Percentiles rank a stretch among this genome's conserved stretches.
These are phyloP conservation scores for Halophytophthora batemanensis DNA, from an alignment of 352 stramenopile species.

Conservation along the genomic window DNA sequence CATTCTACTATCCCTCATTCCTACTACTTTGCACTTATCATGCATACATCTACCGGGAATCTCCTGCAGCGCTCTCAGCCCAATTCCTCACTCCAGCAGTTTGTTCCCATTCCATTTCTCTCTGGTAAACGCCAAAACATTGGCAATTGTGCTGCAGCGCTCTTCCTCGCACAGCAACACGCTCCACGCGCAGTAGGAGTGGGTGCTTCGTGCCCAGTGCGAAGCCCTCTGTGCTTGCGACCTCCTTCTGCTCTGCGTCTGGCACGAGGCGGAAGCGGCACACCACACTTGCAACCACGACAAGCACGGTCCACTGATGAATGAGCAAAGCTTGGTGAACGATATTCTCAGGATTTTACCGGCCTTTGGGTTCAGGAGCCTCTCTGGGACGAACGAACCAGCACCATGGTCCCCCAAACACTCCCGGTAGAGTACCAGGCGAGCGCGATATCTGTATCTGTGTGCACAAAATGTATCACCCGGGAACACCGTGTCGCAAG, in stretches of 20 bases:
- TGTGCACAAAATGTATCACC: slow-evolving; percentile 40
- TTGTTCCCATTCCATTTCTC: background rate
- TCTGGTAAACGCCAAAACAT: background rate
- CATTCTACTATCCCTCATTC: too few relatives aligned
- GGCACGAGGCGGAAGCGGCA: slow-evolving; percentile 34
- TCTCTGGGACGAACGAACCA: slow-evolving; percentile 34
- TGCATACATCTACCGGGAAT: too few relatives aligned
- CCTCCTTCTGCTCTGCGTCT: slow-evolving; percentile 12
- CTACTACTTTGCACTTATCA: too few relatives aligned
- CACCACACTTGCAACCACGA: slow-evolving; percentile 40
- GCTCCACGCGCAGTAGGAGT: slow-evolving; percentile 12
- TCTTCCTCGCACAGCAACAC: too few relatives aligned
- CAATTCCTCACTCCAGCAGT: too few relatives aligned
- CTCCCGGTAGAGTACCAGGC: slow-evolving; percentile 31
- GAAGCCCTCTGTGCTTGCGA: slow-evolving; percentile 35
- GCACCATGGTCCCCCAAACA: slow-evolving; percentile 40
- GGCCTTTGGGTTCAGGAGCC: slow-evolving; percentile 26
- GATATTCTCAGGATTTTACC: slow-evolving; percentile 19
- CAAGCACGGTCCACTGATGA: slow-evolving; percentile 42
- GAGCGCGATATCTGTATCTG: slow-evolving; percentile 24
- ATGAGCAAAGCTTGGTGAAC: slow-evolving; percentile 41
- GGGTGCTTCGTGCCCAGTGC: slow-evolving; percentile 32
- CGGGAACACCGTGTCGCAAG: slow-evolving; percentile 34
- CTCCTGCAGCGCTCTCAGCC: too few relatives aligned
- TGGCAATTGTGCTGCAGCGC: background rate